Evolutionary conservation across 192 early-diverging fungal species (phyloP), one percentile per base, ranked within the genome.

Genomic region (Linnemannia elongata): DNA sequence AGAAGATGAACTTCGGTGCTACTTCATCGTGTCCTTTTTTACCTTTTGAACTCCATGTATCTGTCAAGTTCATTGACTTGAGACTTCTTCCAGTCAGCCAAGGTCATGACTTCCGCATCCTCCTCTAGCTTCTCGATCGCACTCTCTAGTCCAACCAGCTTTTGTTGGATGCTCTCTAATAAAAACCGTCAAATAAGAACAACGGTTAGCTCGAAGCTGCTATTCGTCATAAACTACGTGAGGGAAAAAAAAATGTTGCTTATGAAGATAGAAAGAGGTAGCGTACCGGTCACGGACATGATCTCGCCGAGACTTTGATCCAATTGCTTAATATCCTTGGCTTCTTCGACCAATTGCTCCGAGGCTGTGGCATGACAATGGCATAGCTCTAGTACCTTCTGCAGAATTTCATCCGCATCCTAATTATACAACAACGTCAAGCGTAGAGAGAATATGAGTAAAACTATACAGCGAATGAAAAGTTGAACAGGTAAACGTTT

Each of bases 351-450:
- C 39, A 86, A 38, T 44, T 72, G 54, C 17, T 24, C 38, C 0
- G 84, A 80, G 2, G 70, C 39, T 7, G 54, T 75, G 24, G 77
- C 63, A 71, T 86, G 84, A 35, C 75, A 75, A 44, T 60, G 72
- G 47, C 84, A 86, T 7, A 81, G 55, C 57, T 86, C 84, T 27
- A 86, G 36, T 30, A 86, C 79, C 35, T 77, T 86, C 41, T 68
- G 66, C 30, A 86, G 41, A 74, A 86, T 86, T 81, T 81, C 84
- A 15, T 86, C 84, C 79, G 84, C 84, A 81, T 73, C 60, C 84
- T 86, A 42, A 33, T 55, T 55, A 18, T 18, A 60, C n/a, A 60
- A 60, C 10, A 6, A 60, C 8, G 1, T 79, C 13, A 15, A 15
- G 13, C 4, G 15, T 8, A 36, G 54, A 3, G 18, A 70, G 1